These are phyloP conservation scores for Calendula officinalis DNA, from an alignment of 129 eudicot species.

Conservation along the genomic window DNA sequence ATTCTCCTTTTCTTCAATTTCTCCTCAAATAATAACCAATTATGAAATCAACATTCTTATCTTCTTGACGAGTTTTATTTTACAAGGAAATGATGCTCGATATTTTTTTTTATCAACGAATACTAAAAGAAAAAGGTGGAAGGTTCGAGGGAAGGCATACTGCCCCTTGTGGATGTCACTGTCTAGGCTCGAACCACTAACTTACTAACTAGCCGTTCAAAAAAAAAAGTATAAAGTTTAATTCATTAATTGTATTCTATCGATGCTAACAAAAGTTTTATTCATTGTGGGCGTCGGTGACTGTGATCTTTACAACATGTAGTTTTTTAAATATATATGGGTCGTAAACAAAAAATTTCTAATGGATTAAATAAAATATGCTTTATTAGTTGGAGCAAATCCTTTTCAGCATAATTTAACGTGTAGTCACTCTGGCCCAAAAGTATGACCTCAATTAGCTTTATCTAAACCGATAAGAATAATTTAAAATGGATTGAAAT, in stretches of 20 bases:
- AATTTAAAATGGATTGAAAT: background rate
- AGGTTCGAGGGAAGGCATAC: too few relatives aligned
- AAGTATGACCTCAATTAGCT: too few relatives aligned
- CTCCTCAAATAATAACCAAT: background rate
- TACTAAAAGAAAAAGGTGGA: background rate
- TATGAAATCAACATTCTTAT: background rate
- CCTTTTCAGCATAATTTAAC: conserved; percentile 21
- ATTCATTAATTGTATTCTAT: background rate
- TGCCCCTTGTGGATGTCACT: too few relatives aligned
- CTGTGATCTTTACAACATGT: conserved; percentile 15
- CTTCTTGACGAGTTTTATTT: conserved; percentile 18
- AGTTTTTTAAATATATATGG: conserved; percentile 5
- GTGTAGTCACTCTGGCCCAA: conserved; percentile 1
- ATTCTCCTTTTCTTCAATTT: background rate
- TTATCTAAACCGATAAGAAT: background rate
- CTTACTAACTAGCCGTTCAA: too few relatives aligned
- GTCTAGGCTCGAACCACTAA: too few relatives aligned
- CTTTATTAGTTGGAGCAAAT: conserved; percentile 16
- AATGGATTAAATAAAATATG: conserved; percentile 8
- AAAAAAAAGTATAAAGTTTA: background rate
- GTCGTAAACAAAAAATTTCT: conserved; percentile 5
- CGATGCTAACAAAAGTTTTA: conserved; percentile 19
- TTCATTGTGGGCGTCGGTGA: conserved; percentile 31
- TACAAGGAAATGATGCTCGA: background rate
- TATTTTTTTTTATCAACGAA: background rate